Evolutionary conservation across 1,139 yeast genomes (phyloP), one percentile per base, ranked within the genome.

Genomic region (Trichomonascaceae sp.): DNA sequence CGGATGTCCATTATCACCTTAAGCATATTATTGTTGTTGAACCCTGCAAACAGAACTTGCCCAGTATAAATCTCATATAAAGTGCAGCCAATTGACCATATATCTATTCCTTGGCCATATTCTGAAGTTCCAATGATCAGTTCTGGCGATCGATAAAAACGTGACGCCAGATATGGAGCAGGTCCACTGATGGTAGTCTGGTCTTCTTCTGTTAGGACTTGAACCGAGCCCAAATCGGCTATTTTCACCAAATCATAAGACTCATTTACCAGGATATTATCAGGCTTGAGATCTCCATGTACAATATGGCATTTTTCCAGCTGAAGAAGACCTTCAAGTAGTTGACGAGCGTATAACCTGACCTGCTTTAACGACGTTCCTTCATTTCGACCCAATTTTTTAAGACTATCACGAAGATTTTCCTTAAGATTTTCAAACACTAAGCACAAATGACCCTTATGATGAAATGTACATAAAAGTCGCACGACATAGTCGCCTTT

Each of bases 61-160:
- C 96, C 89, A 1, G 96, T 95, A 49, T 87, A 74, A 49, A 90
- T 74, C 66, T 90, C 97, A 0, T 91, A 96, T 55, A 90, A 74
- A 44, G 91, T 86, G 71, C 96, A 90, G 1, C 96, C 96, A n/a
- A 87, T 80, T 0, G 96, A 85, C 96, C 96, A 89, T 43, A 87
- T 78, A 69, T 89, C 96, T 1, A 89, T 81, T 0, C 91, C 91
- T 15, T 78, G 82, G 1, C 90, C 85, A 69, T 95, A 88, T n/a
- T 95, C 91, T 24, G 80, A 74, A 59, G 88, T 88, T 0, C 96
- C 96, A 43, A 90, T 71, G 1, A 90, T 89, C 59, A 90, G 85
- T 67, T 90, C 97, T 0, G 97, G 96, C 0, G 96, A 96, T 57
- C 97, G 75, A 70, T 90, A 90, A 69, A 89, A 96, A 57, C 97